A percentile compares a stretch with the other conserved stretches of the same genome.
These are phyloP conservation scores for Neofusicoccum umdonicola DNA, from an alignment of 2,329 filamentous ascomycete species.

Conservation along the genomic window DNA sequence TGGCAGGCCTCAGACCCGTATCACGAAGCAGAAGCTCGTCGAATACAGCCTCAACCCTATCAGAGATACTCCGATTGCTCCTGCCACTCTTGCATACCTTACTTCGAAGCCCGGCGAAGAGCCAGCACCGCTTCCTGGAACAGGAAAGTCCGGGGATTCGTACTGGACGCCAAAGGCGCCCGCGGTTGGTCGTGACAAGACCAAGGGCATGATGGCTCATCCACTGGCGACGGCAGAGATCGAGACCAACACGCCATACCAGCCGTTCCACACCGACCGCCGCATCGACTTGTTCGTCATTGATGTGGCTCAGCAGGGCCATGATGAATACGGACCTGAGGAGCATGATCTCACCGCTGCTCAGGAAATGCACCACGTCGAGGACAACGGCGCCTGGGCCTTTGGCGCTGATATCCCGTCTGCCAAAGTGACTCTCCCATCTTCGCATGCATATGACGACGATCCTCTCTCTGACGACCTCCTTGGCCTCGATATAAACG, in stretches of 20 bases:
- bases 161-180: constrained; percentile 16
- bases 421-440: constrained; percentile 35
- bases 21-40: constrained; percentile 58
- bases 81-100: constrained; percentile 30
- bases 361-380: constrained; percentile 27
- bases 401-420: constrained; percentile 45
- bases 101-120: constrained; percentile 29
- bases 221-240: constrained; percentile 76
- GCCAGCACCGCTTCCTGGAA: constrained; percentile 5
- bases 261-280: constrained; percentile 90
- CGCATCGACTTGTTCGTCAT: constrained; percentile 72
- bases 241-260: constrained; percentile 92
- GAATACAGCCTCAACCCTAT: constrained; percentile 67
- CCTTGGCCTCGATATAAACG: constrained; percentile 41
- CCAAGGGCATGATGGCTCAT: constrained; percentile 6
- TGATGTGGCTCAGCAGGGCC: constrained; percentile 26
- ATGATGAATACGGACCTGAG: constrained; percentile 27
- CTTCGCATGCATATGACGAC: constrained; percentile 33
- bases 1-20: constrained; percentile 35
- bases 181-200: background rate
- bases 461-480: constrained; percentile 35
- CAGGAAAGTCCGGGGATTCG: background rate
- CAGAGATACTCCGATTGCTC: constrained; percentile 52
- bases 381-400: constrained; percentile 46
- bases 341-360: constrained; percentile 23